A percentile compares a stretch with the other conserved stretches of the same genome.
phyloP scores from a whole-genome alignment of 768 basidiomycete species.

The Amanita muscaria region DNA sequence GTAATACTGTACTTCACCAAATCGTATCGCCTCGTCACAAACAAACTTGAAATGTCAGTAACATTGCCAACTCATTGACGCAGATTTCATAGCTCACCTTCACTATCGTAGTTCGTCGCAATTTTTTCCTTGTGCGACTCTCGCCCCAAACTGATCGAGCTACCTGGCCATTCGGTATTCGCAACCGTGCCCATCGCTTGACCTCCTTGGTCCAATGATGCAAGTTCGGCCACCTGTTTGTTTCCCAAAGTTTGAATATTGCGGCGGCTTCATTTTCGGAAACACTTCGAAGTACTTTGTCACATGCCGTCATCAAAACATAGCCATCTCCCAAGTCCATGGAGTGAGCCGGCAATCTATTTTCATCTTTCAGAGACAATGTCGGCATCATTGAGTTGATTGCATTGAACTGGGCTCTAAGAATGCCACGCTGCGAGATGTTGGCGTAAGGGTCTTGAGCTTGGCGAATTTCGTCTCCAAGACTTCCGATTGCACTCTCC shows the following conservation, averaged over 20 bases:
- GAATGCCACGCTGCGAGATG: constrained; percentile 9
- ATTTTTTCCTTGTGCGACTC: constrained; percentile 1
- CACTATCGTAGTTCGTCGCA: constrained; percentile 14
- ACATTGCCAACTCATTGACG: too few species aligned
- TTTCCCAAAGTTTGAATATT: neutral
- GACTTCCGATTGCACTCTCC: constrained; percentile 7
- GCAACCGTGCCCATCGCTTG: constrained; percentile 18
- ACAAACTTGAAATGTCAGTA: too few species aligned
- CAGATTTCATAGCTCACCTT: too few species aligned
- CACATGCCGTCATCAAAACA: neutral
- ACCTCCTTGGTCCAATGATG: constrained; percentile 8
- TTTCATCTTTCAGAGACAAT: neutral
- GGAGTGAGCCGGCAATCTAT: neutral
- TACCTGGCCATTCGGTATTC: constrained; percentile 23
- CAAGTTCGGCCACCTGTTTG: constrained; percentile 10
- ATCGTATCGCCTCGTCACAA: too few species aligned
- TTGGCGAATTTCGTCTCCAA: constrained; percentile 8
- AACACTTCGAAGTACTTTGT: neutral
- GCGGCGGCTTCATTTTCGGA: neutral
- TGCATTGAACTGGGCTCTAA: constrained; percentile 18
- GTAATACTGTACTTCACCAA: too few species aligned
- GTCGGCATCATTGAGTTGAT: constrained; percentile 17
- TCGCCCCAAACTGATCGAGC: constrained; percentile 21
- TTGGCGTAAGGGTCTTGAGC: constrained; percentile 12
- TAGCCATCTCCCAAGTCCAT: constrained; percentile 7